Base-by-base conservation (phyloP, 2,329 filamentous ascomycete genomes). In the Pseudopithomyces maydicus region DNA sequence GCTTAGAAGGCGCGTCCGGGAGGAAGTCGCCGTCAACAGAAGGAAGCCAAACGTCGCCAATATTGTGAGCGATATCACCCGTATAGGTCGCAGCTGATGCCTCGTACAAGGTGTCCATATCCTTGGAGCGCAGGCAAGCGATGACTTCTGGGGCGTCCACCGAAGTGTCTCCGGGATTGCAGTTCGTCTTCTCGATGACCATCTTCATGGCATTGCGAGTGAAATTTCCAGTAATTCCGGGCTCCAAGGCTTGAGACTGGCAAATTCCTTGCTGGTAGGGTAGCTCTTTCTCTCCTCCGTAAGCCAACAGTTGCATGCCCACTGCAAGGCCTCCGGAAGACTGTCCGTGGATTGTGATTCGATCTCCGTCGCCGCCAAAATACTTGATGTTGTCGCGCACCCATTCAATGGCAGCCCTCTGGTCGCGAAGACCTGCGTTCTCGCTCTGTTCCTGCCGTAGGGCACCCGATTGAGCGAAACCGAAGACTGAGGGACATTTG, bases 11-110 rank as follows among this genome's bases (percentile, higher is more conserved):
- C 5, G 80, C 66, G 1, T 70, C 76, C 23, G 80, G 80, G n/a
- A 84, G 67, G 61, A 82, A 82, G 61, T 82, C 80, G 14, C 77
- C 78, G 56, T 84, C 81, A 0, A 83, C 79, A 0, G 71, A 76
- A 0, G 82, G 82, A 0, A 83, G 38, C 78, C 80, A 85, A 48
- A 82, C 77, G 53, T 84, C 82, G 12, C 82, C 82, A 49, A 74
- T 64, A 41, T 76, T 77, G 38, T 71, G 66, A 2, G 51, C 58
- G 15, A 76, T 73, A 47, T 78, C 79, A 5, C 60, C 65, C 8
- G 58, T 42, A 52, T 81, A 79, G 0, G 80, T 82, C 0, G 71
- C 64, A n/a, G 80, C 62, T 0, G 81, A 78, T 0, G 80, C 76
- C 41, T 79, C 72, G 15, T 83, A 70, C 5, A 85, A 69, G 0